These are phyloP conservation scores for Cladorrhinum sp. DNA, from an alignment of 2,329 filamentous ascomycete genomes.

Conservation along the genomic window DNA sequence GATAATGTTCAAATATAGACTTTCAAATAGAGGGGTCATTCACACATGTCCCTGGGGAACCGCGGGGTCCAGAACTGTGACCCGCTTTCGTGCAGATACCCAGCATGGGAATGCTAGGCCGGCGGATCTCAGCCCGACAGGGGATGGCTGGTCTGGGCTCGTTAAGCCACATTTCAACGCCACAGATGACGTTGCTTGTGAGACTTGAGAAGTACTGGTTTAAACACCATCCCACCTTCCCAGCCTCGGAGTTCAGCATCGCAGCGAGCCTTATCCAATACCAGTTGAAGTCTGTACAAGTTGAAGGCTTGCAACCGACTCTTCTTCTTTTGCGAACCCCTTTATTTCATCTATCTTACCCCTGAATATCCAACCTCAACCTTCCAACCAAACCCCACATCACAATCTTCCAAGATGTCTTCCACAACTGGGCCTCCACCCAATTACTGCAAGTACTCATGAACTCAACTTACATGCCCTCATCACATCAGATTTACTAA, in stretches of 20 bases:
- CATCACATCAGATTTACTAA: background rate
- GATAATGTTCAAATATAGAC: background rate
- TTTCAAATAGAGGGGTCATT: background rate
- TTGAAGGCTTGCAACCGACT: background rate
- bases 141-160: background rate
- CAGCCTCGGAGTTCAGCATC: background rate
- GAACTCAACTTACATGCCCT: background rate
- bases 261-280: background rate
- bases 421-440: conserved; percentile 44
- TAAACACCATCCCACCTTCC: background rate
- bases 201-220: background rate
- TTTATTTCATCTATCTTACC: background rate
- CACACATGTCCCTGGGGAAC: background rate
- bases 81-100: background rate
- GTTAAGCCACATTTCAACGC: conserved; percentile 34
- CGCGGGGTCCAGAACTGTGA: conserved; percentile 12
- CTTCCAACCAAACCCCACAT: background rate
- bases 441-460: conserved; percentile 53
- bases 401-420: conserved; percentile 32
- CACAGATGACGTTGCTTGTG: conserved; percentile 43
- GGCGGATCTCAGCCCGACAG: conserved; percentile 10
- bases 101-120: background rate
- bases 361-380: background rate
- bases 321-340: background rate
- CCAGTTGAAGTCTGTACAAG: background rate